Percentiles rank a stretch among this genome's conserved stretches.
These are phyloP conservation scores for Penicillium rolfsii DNA, from an alignment of 2,329 filamentous ascomycete species.

Conservation along the genomic window DNA sequence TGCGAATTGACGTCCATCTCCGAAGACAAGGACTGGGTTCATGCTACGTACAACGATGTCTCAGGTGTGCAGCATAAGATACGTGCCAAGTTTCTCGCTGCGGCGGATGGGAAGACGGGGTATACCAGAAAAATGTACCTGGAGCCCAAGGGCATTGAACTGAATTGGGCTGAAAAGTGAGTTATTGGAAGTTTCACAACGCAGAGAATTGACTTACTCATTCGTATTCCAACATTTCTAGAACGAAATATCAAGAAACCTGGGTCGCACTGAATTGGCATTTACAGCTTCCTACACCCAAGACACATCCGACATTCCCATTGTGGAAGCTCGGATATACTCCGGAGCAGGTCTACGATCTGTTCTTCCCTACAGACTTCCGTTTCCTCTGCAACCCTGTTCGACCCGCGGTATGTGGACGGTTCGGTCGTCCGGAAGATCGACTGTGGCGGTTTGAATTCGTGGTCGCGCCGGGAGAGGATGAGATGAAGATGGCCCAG, in stretches of 20 bases:
- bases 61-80: conserved; percentile 1
- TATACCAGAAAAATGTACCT: conserved; percentile 52
- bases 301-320: conserved; percentile 54
- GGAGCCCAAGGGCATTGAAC: conserved; percentile 46
- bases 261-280: conserved; percentile 56
- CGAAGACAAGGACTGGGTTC: conserved; percentile 17
- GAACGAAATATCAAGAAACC: conserved; percentile 32
- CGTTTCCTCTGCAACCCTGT: conserved; percentile 51
- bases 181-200: no score
- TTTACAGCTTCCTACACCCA: conserved; percentile 48
- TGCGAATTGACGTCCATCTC: conserved; percentile 14
- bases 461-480: conserved; percentile 35
- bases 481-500: conserved; percentile 34
- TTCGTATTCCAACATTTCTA: conserved; percentile 2
- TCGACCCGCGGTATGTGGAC: conserved; percentile 49
- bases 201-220: neutral
- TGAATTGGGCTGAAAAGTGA: conserved; percentile 36
- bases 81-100: conserved; percentile 41
- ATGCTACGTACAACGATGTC: conserved; percentile 8
- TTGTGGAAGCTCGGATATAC: conserved; percentile 53
- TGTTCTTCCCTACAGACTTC: conserved; percentile 52
- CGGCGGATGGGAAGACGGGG: conserved; percentile 55
- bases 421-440: conserved; percentile 48
- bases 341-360: conserved; percentile 53
- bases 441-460: conserved; percentile 52